Evolutionary conservation across 495 filamentous ascomycete genomes (phyloP).

Genomic region (Penicillium herquei): DNA sequence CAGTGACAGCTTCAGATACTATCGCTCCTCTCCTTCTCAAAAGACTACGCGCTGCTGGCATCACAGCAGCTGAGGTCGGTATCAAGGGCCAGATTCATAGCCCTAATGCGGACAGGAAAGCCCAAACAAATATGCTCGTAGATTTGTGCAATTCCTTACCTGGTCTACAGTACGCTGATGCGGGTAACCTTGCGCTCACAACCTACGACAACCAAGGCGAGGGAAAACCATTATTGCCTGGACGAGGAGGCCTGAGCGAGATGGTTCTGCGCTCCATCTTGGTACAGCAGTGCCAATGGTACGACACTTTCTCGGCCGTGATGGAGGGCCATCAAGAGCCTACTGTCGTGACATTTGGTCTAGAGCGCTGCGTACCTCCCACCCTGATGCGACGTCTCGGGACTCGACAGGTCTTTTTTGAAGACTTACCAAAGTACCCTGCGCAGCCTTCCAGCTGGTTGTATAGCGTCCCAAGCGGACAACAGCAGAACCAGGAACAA

Average conservation of each 20-base stretch:
- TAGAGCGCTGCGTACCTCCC: conserved; percentile 41
- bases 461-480: too few species aligned
- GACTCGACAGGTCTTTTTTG: background rate
- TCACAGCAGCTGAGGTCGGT: conserved; percentile 24
- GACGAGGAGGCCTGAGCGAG: background rate
- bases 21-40: conserved; percentile 22
- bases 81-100: conserved; percentile 5
- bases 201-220: background rate
- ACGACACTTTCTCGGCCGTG: conserved; percentile 25
- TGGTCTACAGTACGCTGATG: conserved; percentile 34
- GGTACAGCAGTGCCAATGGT: conserved; percentile 42
- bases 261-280: conserved; percentile 41
- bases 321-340: conserved; percentile 9
- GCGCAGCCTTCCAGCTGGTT: conserved; percentile 4
- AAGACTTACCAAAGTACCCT: background rate
- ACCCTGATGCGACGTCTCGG: conserved; percentile 25
- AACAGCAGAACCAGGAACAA: too few species aligned
- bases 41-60: conserved; percentile 34
- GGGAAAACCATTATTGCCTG: background rate
- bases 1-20: conserved; percentile 24
- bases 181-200: conserved; percentile 9
- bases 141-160: background rate
- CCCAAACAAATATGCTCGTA: background rate
- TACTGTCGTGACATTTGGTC: conserved; percentile 48
- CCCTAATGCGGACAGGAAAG: background rate